Percentiles rank a stretch among this genome's conserved stretches.
Evolutionary conservation across 305 asterid genomes (phyloP).

Genomic region (Fraxinus platypoda): DNA sequence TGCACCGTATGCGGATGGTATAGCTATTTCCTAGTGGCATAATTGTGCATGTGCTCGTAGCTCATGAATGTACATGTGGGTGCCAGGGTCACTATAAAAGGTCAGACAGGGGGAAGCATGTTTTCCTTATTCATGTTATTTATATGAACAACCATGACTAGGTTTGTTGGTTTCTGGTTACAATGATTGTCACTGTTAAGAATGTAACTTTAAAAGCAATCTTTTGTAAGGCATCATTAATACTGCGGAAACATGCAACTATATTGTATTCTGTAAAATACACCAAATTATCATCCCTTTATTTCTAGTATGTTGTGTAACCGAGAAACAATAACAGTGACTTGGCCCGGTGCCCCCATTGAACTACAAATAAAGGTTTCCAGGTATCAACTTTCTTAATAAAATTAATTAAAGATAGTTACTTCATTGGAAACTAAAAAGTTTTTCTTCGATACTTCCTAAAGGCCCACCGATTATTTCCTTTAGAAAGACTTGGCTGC

Average conservation of each 20-base stretch:
- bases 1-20: neutral
- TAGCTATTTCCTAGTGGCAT: neutral
- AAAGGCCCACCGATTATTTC: neutral
- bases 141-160: neutral
- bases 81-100: neutral
- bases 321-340: neutral
- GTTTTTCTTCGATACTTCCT: neutral
- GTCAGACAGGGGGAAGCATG: neutral
- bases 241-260: neutral
- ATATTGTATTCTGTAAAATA: neutral
- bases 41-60: neutral
- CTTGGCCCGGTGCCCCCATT: neutral
- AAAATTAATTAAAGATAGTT: neutral
- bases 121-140: neutral
- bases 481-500: neutral
- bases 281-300: neutral
- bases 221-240: neutral
- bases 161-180: neutral
- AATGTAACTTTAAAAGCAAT: neutral
- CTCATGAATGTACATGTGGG: neutral
- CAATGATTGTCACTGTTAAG: neutral
- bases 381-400: neutral
- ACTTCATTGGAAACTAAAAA: neutral
- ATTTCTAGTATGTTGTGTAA: neutral
- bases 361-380: neutral